Conservation (phyloP, 495 filamentous ascomycete genomes). For the Penicillium pulvis region DNA sequence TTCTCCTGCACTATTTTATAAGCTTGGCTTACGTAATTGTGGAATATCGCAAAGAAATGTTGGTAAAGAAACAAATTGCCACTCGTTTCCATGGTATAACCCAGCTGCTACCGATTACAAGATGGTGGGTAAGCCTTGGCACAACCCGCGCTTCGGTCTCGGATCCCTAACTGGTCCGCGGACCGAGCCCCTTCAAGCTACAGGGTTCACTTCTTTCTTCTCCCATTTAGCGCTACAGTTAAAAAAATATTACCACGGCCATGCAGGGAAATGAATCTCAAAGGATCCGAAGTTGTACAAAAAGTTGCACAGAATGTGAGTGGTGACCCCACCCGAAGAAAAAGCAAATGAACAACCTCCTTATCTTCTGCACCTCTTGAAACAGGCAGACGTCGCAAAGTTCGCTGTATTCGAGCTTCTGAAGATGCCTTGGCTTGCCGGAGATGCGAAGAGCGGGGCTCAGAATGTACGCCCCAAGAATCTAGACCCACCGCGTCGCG, state of each 20-base stretch:
- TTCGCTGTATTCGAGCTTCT: slow-evolving; percentile 29
- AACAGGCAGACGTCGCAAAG: slow-evolving; percentile 32
- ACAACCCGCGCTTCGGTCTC: neutral
- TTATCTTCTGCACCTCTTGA: slow-evolving; percentile 8
- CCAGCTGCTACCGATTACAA: neutral
- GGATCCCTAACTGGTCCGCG: slow-evolving; percentile 1
- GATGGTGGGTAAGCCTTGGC: neutral
- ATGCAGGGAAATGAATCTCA: neutral
- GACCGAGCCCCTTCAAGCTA: neutral
- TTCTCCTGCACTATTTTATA: no score
- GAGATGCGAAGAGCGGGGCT: slow-evolving; percentile 26
- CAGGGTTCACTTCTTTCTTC: neutral
- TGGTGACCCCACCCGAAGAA: neutral
- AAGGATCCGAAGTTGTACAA: slow-evolving; percentile 1
- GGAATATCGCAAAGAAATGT: no score
- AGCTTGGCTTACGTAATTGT: no score
- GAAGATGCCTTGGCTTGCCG: slow-evolving; percentile 24
- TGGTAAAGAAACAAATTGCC: no score
- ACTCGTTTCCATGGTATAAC: neutral
- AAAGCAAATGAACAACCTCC: neutral
- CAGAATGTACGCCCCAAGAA: slow-evolving; percentile 25
- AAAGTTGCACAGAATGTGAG: slow-evolving; percentile 15
- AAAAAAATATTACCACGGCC: neutral
- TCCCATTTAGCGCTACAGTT: neutral
- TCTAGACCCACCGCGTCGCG: slow-evolving; percentile 16